Percentiles rank a stretch among this genome's conserved stretches.
Evolutionary conservation across 164 flowering plant species (phyloP).

Genomic region (Protea cynaroides): DNA sequence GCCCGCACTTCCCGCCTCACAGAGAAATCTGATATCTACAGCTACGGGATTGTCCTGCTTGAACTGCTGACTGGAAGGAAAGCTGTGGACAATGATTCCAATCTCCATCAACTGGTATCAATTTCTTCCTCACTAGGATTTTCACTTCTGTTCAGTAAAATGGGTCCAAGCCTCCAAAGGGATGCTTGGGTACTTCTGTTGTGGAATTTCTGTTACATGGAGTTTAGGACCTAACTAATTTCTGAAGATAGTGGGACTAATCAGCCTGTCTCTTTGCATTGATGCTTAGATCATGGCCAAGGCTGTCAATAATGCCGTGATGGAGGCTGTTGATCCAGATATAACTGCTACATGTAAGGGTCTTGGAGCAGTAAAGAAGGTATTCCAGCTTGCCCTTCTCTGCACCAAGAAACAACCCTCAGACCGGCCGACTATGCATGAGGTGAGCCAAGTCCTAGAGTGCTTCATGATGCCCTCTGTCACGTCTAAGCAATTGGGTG

Average conservation of each 20-base stretch:
- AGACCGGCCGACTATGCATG: constrained; percentile 95
- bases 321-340: constrained; percentile 90
- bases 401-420: constrained; percentile 83
- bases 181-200: no score
- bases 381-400: constrained; percentile 85
- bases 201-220: no score
- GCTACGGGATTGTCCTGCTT: constrained; percentile 87
- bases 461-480: constrained; percentile 36
- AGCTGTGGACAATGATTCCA: constrained; percentile 90
- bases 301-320: constrained; percentile 82
- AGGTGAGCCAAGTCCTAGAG: constrained; percentile 72
- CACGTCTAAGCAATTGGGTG: constrained; percentile 17
- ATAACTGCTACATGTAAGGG: constrained; percentile 76
- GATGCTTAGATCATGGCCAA: constrained; percentile 59
- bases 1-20: constrained; percentile 93
- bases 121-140: neutral
- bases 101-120: constrained; percentile 87
- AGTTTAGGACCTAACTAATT: no score
- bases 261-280: neutral
- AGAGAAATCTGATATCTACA: constrained; percentile 96
- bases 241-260: no score
- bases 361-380: constrained; percentile 75
- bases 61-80: constrained; percentile 91
- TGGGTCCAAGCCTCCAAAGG: no score
- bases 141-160: neutral